A percentile compares a stretch with the other conserved stretches of the same genome.
These are phyloP conservation scores for Aspergillus pseudoterreus DNA, from an alignment of 2,329 filamentous ascomycete genomes.

Conservation along the genomic window DNA sequence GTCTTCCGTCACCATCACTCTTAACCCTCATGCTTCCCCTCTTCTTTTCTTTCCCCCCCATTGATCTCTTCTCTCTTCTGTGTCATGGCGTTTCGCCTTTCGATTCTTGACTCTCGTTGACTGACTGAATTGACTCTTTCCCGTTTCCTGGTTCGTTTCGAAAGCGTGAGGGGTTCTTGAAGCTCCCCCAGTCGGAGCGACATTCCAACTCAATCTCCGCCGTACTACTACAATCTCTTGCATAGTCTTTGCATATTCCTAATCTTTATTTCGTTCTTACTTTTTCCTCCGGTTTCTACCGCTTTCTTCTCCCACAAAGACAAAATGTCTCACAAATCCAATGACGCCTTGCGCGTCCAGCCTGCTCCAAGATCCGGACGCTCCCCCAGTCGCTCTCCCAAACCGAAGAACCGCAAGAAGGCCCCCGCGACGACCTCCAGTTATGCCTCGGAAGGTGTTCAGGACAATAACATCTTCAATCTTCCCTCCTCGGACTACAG, in stretches of 20 bases:
- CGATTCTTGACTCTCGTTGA: slow-evolving; percentile 37
- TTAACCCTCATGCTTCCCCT: slow-evolving; percentile 17
- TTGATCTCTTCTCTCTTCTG: slow-evolving; percentile 16
- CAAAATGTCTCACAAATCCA: slow-evolving; percentile 29
- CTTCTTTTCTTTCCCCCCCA: slow-evolving; percentile 14
- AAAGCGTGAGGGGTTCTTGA: slow-evolving; percentile 8
- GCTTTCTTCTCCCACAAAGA: slow-evolving; percentile 9
- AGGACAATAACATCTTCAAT: slow-evolving; percentile 87
- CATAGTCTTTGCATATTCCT: neutral
- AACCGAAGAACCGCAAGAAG: slow-evolving; percentile 34
- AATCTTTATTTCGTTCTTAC: slow-evolving; percentile 5
- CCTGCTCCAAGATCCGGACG: slow-evolving; percentile 31
- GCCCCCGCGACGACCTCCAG: slow-evolving; percentile 28
- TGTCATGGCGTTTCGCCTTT: slow-evolving; percentile 34
- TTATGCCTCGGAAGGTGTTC: slow-evolving; percentile 54
- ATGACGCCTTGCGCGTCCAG: slow-evolving; percentile 35
- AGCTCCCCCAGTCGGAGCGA: slow-evolving; percentile 15
- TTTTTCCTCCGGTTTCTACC: slow-evolving; percentile 12
- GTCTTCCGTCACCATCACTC: slow-evolving; percentile 13
- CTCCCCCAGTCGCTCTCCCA: slow-evolving; percentile 39
- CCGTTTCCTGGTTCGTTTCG: slow-evolving; percentile 5
- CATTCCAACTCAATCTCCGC: slow-evolving; percentile 11
- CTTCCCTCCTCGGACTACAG: slow-evolving; percentile 82
- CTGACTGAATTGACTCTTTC: slow-evolving; percentile 12
- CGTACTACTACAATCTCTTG: slow-evolving; percentile 1